Evolutionary conservation across 306 rosid species (phyloP).

Genomic region (Lathyrus oleraceus): DNA sequence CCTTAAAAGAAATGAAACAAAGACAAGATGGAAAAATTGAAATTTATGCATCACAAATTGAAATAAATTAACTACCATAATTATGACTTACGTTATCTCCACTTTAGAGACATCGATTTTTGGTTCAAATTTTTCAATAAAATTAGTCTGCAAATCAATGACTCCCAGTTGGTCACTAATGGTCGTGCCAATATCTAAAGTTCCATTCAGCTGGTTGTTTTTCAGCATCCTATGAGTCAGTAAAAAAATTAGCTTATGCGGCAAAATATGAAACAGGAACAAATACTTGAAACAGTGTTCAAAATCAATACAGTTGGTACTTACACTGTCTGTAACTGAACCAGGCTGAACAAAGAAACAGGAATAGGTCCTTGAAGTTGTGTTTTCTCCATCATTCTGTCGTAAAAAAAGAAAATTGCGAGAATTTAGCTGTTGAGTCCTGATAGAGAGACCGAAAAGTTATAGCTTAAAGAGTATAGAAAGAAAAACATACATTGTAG

Average conservation of each 20-base stretch:
- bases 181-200: constrained; percentile 37
- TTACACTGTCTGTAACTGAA: constrained; percentile 59
- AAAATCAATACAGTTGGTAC: constrained; percentile 30
- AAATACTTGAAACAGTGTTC: background rate
- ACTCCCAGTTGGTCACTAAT: constrained; percentile 37
- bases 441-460: background rate
- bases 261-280: constrained; percentile 10
- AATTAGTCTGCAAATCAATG: constrained; percentile 43
- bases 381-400: constrained; percentile 60
- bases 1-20: constrained; percentile 5
- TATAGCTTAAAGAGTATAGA: background rate
- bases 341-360: constrained; percentile 45
- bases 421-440: constrained; percentile 30
- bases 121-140: constrained; percentile 13
- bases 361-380: constrained; percentile 53
- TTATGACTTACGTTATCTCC: constrained; percentile 39
- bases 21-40: constrained; percentile 16
- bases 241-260: constrained; percentile 5
- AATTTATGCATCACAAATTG: background rate
- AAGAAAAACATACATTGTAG: constrained; percentile 58
- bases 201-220: constrained; percentile 39
- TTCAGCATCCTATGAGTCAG: constrained; percentile 36
- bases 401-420: constrained; percentile 8
- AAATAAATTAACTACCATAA: background rate
- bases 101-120: constrained; percentile 27